These are phyloP conservation scores for Saccharomycopsis capsularis DNA, from an alignment of 805 yeast species.

Conservation along the genomic window DNA sequence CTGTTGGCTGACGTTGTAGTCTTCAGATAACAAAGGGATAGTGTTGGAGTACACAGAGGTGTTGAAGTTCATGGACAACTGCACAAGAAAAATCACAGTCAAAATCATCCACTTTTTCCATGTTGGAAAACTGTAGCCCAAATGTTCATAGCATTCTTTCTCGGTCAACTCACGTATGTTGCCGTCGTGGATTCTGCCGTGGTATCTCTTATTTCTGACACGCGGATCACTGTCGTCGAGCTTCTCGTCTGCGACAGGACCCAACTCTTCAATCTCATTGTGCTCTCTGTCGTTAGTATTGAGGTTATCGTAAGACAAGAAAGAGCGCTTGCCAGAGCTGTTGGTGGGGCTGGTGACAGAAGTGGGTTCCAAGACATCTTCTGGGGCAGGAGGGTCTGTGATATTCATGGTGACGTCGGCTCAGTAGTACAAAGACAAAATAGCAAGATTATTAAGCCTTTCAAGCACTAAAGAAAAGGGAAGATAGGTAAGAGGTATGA, in stretches of 20 bases:
- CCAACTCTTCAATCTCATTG: not conserved
- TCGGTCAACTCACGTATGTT: conserved; percentile 1
- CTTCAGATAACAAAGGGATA: not conserved
- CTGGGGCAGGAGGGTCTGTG: not conserved
- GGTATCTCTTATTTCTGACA: not conserved
- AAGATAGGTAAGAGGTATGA: too few species aligned
- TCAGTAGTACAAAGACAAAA: too few species aligned
- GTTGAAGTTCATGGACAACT: conserved; percentile 5
- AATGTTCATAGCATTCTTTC: not conserved
- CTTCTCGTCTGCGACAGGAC: not conserved
- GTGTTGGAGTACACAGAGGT: not conserved
- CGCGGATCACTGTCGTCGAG: not conserved
- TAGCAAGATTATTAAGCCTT: too few species aligned
- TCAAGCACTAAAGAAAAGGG: too few species aligned
- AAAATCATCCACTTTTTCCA: conserved; percentile 3
- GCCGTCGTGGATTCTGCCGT: conserved; percentile 1
- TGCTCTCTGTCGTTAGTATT: not conserved
- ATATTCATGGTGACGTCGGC: too few species aligned
- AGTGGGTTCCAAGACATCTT: not conserved
- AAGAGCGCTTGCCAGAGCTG: not conserved
- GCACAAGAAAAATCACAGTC: conserved; percentile 4
- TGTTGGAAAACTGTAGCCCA: conserved; percentile 3
- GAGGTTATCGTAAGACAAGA: not conserved
- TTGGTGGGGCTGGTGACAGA: not conserved
- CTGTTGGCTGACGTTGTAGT: not conserved